Percentiles rank a stretch among this genome's conserved stretches.
phyloP scores from a whole-genome alignment of 2,329 filamentous ascomycete genomes.

The Thielaviopsis musarum region DNA sequence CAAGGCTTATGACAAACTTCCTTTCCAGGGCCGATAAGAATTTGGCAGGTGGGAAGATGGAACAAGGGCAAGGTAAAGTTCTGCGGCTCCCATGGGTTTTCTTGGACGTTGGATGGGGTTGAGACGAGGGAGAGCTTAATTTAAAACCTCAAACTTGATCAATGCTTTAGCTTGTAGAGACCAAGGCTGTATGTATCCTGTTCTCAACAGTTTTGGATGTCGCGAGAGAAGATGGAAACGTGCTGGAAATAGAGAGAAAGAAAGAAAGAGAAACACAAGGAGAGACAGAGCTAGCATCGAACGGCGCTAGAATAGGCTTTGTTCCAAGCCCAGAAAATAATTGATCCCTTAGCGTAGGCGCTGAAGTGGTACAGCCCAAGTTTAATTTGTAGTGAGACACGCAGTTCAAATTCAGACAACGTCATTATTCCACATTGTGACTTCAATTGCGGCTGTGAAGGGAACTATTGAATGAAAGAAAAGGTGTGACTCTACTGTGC shows the following conservation, averaged over 20 bases:
- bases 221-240: background rate
- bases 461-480: too few relatives aligned
- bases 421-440: too few relatives aligned
- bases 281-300: background rate
- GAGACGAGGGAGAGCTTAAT: background rate
- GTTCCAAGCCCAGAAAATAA: background rate
- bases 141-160: background rate
- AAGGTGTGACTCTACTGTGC: too few relatives aligned
- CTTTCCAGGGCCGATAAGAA: too few relatives aligned
- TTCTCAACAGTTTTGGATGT: background rate
- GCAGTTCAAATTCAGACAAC: too few relatives aligned
- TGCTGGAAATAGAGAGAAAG: background rate
- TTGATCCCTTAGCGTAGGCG: background rate
- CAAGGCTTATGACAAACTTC: too few relatives aligned
- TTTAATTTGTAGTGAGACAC: too few relatives aligned
- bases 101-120: background rate
- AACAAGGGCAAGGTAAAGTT: too few relatives aligned
- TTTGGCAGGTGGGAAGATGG: background rate
- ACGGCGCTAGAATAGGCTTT: background rate
- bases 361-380: background rate
- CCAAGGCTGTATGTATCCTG: background rate
- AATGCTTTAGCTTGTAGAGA: background rate
- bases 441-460: too few relatives aligned
- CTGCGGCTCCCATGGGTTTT: background rate
- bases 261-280: background rate